Conservation (phyloP, 2,329 filamentous ascomycete species). For the Colletotrichum siamense region DNA sequence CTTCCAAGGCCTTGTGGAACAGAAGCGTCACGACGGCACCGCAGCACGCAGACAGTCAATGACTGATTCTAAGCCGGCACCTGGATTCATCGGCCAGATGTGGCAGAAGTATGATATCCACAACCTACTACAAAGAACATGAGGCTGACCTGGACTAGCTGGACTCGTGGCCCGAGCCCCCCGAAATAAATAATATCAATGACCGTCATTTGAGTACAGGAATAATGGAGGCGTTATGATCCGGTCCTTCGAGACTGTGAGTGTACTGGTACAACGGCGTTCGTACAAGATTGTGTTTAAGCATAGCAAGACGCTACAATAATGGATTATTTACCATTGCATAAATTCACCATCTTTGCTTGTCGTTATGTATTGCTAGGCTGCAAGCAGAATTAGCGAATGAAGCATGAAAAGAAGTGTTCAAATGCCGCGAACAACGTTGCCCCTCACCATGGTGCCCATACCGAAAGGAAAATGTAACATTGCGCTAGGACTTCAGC, state of each 20-base stretch:
- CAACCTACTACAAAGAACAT: accelerated
- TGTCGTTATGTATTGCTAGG: not conserved
- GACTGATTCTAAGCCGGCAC: slow-evolving; percentile 54
- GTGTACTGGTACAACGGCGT: not conserved
- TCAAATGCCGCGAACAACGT: too few relatives aligned
- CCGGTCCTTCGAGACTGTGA: slow-evolving; percentile 2
- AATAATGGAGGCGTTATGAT: not conserved
- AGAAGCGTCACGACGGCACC: slow-evolving; percentile 53
- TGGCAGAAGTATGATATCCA: slow-evolving; percentile 57
- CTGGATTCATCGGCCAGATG: slow-evolving; percentile 58
- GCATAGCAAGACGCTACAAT: not conserved
- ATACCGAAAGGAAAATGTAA: too few relatives aligned
- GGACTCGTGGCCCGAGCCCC: slow-evolving; percentile 34
- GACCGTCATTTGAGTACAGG: not conserved
- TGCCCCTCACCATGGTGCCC: too few relatives aligned
- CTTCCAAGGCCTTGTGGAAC: slow-evolving; percentile 57
- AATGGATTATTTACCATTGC: not conserved
- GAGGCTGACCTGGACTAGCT: slow-evolving; percentile 27
- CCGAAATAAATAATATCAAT: slow-evolving; percentile 26
- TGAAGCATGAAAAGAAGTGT: too few relatives aligned
- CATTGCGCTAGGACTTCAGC: too few relatives aligned
- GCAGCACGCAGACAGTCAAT: slow-evolving; percentile 59
- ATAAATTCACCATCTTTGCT: not conserved
- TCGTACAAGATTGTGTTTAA: not conserved
- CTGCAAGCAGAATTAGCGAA: not conserved